Conservation (phyloP, 1,284 basidiomycete genomes). For the Malassezia globosa region DNA sequence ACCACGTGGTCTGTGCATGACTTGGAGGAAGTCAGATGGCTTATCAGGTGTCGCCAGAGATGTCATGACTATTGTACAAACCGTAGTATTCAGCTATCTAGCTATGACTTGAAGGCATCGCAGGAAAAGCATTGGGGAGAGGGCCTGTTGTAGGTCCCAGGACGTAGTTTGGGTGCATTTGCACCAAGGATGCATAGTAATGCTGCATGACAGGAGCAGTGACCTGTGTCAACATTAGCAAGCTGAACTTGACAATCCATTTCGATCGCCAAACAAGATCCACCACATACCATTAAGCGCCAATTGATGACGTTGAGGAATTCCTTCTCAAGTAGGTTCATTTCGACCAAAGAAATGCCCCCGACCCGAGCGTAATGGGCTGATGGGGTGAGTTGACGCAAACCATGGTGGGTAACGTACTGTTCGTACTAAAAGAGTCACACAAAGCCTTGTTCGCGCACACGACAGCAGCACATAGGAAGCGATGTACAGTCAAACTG, state of each 20-base stretch:
- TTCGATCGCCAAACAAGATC: no score
- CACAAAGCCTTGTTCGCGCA: slow-evolving; percentile 44
- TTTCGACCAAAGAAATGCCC: slow-evolving; percentile 42
- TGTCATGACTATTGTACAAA: no score
- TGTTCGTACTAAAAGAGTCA: slow-evolving; percentile 45
- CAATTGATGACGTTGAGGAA: slow-evolving; percentile 44
- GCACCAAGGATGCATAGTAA: slow-evolving; percentile 41
- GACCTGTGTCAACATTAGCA: slow-evolving; percentile 15
- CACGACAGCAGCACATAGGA: slow-evolving; percentile 43
- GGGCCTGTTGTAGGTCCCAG: slow-evolving; percentile 8
- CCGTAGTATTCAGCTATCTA: no score
- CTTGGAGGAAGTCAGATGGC: no score
- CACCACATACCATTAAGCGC: slow-evolving; percentile 25
- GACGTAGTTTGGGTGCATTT: slow-evolving; percentile 26
- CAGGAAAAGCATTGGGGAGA: slow-evolving; percentile 10
- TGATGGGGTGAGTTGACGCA: slow-evolving; percentile 11
- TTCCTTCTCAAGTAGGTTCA: slow-evolving; percentile 46
- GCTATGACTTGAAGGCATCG: no score
- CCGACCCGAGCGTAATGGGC: slow-evolving; percentile 44
- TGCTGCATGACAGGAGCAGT: slow-evolving; percentile 36
- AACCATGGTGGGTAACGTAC: no score
- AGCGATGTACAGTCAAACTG: slow-evolving; percentile 44
- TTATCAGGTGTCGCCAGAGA: no score
- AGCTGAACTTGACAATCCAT: background rate
- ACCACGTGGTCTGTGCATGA: no score